Evolutionary conservation across 164 flowering plant genomes (phyloP).

Genomic region (Piper betle): DNA sequence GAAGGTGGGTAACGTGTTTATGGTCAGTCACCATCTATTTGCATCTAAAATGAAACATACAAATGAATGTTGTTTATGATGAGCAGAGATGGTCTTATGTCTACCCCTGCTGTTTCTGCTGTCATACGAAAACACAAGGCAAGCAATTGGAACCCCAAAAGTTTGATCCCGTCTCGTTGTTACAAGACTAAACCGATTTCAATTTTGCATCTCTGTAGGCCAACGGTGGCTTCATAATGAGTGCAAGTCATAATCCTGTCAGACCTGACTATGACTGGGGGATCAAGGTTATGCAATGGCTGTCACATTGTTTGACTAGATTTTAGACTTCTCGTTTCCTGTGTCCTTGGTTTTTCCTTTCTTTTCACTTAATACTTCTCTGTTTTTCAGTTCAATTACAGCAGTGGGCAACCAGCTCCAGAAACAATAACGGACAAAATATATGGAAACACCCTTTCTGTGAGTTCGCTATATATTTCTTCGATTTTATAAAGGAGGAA

Average conservation of each 20-base stretch:
- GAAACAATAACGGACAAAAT: conserved; percentile 96
- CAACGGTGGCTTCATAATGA: conserved; percentile 99
- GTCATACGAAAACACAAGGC: conserved; percentile 86
- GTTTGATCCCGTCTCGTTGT: not conserved
- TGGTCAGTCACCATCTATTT: not conserved
- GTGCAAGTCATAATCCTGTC: conserved; percentile 99
- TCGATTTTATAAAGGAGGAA: not conserved
- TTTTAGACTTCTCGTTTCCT: not conserved
- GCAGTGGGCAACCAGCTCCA: conserved; percentile 98
- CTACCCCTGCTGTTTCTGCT: conserved; percentile 99
- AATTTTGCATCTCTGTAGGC: conserved; percentile 37
- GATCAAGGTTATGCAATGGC: conserved; percentile 53
- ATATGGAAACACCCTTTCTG: conserved; percentile 94
- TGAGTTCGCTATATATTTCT: conserved; percentile 20
- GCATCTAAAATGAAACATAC: not conserved
- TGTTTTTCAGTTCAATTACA: conserved; percentile 66
- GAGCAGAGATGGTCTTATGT: conserved; percentile 85
- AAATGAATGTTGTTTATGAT: not conserved
- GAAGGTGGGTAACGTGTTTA: conserved; percentile 28
- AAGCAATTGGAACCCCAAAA: conserved; percentile 7
- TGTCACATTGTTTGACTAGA: not conserved
- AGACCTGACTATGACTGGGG: conserved; percentile 99
- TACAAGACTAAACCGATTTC: not conserved
- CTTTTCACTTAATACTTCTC: conserved; percentile 1
- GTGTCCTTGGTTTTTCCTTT: not conserved